phyloP scores from a whole-genome alignment of 805 yeast genomes.

The Kuraishia floccosa region DNA sequence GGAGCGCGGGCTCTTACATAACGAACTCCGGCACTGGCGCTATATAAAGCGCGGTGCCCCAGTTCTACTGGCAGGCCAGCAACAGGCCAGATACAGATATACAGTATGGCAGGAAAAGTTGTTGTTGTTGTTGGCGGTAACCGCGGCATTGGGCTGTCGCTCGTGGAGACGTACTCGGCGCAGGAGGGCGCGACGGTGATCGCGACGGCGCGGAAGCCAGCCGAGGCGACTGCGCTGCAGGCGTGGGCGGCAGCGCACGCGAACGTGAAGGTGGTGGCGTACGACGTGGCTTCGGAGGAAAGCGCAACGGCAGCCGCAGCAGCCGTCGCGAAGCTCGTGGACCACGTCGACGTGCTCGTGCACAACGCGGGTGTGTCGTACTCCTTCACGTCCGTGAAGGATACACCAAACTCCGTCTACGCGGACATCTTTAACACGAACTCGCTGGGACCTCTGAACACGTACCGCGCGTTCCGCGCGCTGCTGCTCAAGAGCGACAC shows the following conservation, averaged over 20 bases:
- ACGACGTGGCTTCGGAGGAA: neutral
- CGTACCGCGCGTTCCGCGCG: slow-evolving; percentile 10
- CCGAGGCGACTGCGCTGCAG: neutral
- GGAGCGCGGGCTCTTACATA: no score
- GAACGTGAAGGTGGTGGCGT: neutral
- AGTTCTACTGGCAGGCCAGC: no score
- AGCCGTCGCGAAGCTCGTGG: no score
- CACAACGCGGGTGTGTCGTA: slow-evolving; percentile 1
- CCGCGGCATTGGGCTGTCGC: slow-evolving; percentile 1
- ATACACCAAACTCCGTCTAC: neutral
- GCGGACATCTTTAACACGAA: slow-evolving; percentile 9
- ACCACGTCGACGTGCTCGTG: slow-evolving; percentile 1
- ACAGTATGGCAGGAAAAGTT: neutral
- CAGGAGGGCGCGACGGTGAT: neutral
- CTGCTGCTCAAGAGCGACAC: slow-evolving; percentile 7
- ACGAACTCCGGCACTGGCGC: no score
- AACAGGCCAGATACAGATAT: neutral
- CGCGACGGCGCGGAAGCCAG: neutral
- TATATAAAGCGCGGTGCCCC: no score
- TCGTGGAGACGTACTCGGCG: no score
- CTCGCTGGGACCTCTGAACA: slow-evolving; percentile 13
- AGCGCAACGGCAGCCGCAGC: neutral
- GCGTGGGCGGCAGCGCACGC: neutral
- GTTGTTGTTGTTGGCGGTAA: slow-evolving; percentile 1
- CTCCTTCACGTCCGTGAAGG: neutral